Evolutionary conservation across 805 yeast species (phyloP), one percentile per base, ranked within the genome.

Genomic region (Pichia rugopelliculosa): DNA sequence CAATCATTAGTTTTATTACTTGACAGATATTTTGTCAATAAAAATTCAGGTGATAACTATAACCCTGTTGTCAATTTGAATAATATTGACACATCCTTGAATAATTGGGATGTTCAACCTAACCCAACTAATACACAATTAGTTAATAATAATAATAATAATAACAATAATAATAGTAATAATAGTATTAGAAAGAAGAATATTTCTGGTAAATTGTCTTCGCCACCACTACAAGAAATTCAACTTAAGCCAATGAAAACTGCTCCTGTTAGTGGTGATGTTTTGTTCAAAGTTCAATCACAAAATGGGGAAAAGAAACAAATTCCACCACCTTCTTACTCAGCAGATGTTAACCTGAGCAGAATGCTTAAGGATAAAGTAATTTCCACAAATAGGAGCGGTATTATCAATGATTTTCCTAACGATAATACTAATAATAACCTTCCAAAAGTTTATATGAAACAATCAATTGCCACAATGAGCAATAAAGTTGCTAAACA

Each of bases 1-100:
- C 55, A 61, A 9, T 52, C 67, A 4, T 56, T 65, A 12, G 67
- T 67, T 50, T 59, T 61, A 42, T 49, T 61, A 8, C 50, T 56
- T 2, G 51, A 57, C 18, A 50, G 45, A 20, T 47, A 41, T 46
- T 44, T 53, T 25, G 10, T 20, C 22, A 23, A 27, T 23, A 23
- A 24, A 18, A 30, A n/a, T 30, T 3, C 34, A 30, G n/a, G n/a
- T 30, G 34, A 30, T 6, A 10, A 30, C 6, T 26, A 24, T 15
- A 6, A 15, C 9, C 21, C 40, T 38, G 21, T 22, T 6, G 25
- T 36, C 2, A 15, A 20, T 8, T 36, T 13, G 8, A 37, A 15
- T 37, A 37, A 37, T 37, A 37, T 21, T 12, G 25, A 25, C 2
- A 13, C 46, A 11, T 27, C 41, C 23, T 24, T n/a, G 22, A 26